These are phyloP conservation scores for Tagetes erecta DNA, from an alignment of 129 eudicot genomes.

Conservation along the genomic window DNA sequence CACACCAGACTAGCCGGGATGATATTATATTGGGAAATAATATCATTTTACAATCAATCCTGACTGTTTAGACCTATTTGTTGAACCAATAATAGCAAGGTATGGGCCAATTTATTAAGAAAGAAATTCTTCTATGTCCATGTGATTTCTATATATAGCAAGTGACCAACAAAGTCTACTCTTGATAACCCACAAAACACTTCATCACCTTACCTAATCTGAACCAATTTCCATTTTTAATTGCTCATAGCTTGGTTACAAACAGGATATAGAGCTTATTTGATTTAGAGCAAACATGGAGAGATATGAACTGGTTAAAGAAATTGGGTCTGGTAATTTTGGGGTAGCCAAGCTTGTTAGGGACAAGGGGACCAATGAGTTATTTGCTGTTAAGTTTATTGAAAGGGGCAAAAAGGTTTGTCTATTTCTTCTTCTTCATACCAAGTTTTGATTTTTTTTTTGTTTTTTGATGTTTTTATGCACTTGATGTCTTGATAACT, in stretches of 20 bases:
- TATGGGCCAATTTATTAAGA: constrained; percentile 21
- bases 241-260: constrained; percentile 1
- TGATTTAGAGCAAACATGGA: constrained; percentile 42
- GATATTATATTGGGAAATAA: no score
- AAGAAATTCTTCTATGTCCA: not conserved
- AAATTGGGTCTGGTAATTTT: constrained; percentile 72
- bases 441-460: not conserved
- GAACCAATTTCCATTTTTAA: constrained; percentile 14
- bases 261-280: constrained; percentile 8
- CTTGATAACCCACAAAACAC: constrained; percentile 27
- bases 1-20: no score
- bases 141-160: constrained; percentile 24
- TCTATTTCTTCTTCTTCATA: not conserved
- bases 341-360: constrained; percentile 78
- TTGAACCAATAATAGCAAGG: constrained; percentile 35
- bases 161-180: constrained; percentile 32
- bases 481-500: constrained; percentile 15
- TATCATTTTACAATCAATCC: constrained; percentile 1
- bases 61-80: constrained; percentile 19
- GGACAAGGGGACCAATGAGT: constrained; percentile 45
- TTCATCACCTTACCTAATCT: constrained; percentile 30
- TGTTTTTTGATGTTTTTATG: not conserved
- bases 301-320: constrained; percentile 58
- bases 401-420: constrained; percentile 65
- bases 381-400: constrained; percentile 70